Evolutionary conservation across 768 basidiomycete genomes (phyloP), one percentile per base, ranked within the genome.

Genomic region (Gautieria morchelliformis): DNA sequence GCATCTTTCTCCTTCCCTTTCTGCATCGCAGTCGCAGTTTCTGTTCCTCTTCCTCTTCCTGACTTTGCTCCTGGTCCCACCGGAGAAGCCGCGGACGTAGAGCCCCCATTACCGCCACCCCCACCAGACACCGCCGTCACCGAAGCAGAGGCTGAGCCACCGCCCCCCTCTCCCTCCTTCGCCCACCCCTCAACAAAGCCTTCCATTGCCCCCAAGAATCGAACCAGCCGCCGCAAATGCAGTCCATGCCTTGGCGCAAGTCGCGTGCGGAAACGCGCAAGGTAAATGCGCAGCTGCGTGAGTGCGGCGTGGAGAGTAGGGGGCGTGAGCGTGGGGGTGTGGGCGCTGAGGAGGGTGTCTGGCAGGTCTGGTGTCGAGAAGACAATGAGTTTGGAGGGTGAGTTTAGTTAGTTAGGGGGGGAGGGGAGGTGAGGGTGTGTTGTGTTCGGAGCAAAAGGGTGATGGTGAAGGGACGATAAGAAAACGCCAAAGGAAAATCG

Each of bases 331-430:
- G 78, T 72, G 27, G 82, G 75, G 1, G 89, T 89, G 56, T 95
- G 90, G 32, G 96, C 75, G 1, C 91, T 88, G 9, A 99, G 79
- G 2, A 99, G 73, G 0, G 93, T 92, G 19, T 93, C 84, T 63
- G 94, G 92, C 50, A 96, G 71, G 68, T 96, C 92, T 94, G 58
- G 58, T 4, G 20, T n/a, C 12, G n/a, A 27, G n/a, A 40, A 44
- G 45, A 39, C 30, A 5, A 5, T 5, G 27, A 27, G 5, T 2
- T 27, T 5, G 27, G 27, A 5, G 27, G 5, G 27, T 27, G 27
- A 27, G 27, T 27, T 27, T 2, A 27, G 27, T 27, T 2, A 27
- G 27, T 27, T 27, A 27, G 27, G 27, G 27, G 27, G 27, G 27
- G 5, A 27, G 3, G 27, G 5, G 27, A 5, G 27, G 27, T 27